Conservation (phyloP, 2,329 filamentous ascomycete genomes). For the Chalaropsis thielavioides region DNA sequence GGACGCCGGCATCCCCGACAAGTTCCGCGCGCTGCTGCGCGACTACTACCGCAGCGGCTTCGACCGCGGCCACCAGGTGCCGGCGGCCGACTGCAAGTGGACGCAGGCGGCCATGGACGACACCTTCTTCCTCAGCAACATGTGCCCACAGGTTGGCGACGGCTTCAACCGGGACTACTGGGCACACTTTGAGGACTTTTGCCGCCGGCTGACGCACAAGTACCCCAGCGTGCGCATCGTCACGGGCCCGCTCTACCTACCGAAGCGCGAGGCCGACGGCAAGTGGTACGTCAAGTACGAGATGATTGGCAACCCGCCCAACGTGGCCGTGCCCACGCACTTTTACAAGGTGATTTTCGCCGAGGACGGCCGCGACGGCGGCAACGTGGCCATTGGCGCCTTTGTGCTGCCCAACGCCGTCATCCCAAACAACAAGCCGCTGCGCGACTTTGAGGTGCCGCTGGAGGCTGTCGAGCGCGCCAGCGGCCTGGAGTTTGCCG, state of each 20-base stretch:
- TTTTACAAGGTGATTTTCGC: constrained; percentile 99
- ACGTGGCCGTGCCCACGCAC: constrained; percentile 90
- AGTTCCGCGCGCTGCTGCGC: constrained; percentile 78
- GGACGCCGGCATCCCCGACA: constrained; percentile 62
- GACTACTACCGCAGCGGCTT: constrained; percentile 95
- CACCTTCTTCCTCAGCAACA: constrained; percentile 86
- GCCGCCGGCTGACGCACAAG: constrained; percentile 59
- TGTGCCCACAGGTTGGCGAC: constrained; percentile 96
- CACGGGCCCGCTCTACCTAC: constrained; percentile 86
- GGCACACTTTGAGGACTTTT: constrained; percentile 98
- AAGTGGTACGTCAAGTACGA: constrained; percentile 96
- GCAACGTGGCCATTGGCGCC: constrained; percentile 75
- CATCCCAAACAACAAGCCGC: constrained; percentile 75
- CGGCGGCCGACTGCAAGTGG: constrained; percentile 93
- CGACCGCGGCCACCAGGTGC: constrained; percentile 92
- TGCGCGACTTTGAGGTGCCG: constrained; percentile 88
- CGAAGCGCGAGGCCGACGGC: constrained; percentile 67
- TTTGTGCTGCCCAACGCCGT: constrained; percentile 88
- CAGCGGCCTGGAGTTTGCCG: constrained; percentile 79
- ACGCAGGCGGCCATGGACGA: constrained; percentile 86
- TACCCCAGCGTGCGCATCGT: constrained; percentile 86
- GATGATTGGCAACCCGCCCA: constrained; percentile 84
- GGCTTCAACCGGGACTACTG: constrained; percentile 99
- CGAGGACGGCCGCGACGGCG: constrained; percentile 57
- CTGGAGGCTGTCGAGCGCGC: constrained; percentile 85